These are phyloP conservation scores for Capillidium rhysosporum DNA, from an alignment of 371 early-diverging fungal genomes.

Conservation along the genomic window DNA sequence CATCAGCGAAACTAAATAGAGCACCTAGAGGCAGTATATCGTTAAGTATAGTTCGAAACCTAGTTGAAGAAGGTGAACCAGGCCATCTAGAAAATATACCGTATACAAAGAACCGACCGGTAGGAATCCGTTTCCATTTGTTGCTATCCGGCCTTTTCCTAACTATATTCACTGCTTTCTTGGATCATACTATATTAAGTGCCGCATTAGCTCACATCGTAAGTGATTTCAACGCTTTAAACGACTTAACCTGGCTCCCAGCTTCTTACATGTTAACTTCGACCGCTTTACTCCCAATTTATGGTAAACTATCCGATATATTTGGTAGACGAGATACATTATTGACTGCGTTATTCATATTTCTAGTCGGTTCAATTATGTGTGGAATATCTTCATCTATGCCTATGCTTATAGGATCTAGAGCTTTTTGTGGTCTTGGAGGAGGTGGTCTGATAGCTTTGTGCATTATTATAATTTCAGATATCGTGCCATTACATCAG, in stretches of 20 bases:
- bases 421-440: constrained; percentile 44
- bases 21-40: too few species aligned
- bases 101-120: neutral
- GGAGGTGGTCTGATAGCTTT: constrained; percentile 29
- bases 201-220: constrained; percentile 59
- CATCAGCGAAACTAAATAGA: too few species aligned
- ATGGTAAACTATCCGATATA: constrained; percentile 28
- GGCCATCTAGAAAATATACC: too few species aligned
- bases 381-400: constrained; percentile 31
- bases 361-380: constrained; percentile 29
- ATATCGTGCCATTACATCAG: neutral
- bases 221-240: constrained; percentile 41
- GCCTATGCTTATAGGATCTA: constrained; percentile 37
- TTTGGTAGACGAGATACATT: constrained; percentile 41
- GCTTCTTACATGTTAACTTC: constrained; percentile 52
- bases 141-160: constrained; percentile 11
- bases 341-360: constrained; percentile 27
- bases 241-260: constrained; percentile 45
- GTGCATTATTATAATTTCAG: constrained; percentile 24
- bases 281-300: constrained; percentile 55
- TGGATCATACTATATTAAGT: constrained; percentile 58
- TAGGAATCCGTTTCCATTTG: constrained; percentile 1
- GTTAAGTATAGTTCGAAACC: too few species aligned
- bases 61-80: neutral
- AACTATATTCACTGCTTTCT: constrained; percentile 30